Percentiles rank a stretch among this genome's conserved stretches.
These are phyloP conservation scores for Excoecaria agallocha DNA, from an alignment of 345 rosid species.

Conservation along the genomic window DNA sequence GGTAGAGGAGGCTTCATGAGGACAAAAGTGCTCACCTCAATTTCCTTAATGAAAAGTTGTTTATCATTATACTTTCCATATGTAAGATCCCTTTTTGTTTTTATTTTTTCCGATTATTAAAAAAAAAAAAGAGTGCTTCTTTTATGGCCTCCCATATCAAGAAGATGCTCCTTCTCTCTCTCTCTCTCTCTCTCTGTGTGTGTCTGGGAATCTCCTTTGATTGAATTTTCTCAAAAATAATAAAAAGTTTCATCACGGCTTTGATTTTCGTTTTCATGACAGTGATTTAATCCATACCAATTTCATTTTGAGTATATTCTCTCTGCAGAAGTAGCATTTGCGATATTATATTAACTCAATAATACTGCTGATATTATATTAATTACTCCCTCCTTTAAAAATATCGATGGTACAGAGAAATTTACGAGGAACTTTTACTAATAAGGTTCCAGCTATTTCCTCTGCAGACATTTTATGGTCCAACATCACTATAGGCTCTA, in stretches of 20 bases:
- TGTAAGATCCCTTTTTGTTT: neutral
- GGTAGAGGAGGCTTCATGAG: conserved; percentile 50
- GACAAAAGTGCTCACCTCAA: conserved; percentile 63
- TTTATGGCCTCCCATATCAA: conserved; percentile 44
- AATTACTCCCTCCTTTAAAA: no score
- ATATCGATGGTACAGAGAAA: no score
- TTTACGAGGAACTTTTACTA: conserved; percentile 8
- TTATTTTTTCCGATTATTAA: conserved; percentile 3
- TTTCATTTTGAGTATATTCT: no score
- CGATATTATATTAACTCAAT: no score
- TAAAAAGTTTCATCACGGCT: no score
- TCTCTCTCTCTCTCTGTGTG: neutral
- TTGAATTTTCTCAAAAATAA: conserved; percentile 46
- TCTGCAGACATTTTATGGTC: neutral
- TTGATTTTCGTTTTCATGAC: no score
- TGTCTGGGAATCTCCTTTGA: conserved; percentile 43
- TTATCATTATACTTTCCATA: conserved; percentile 46
- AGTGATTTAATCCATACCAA: no score
- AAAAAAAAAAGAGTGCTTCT: conserved; percentile 37
- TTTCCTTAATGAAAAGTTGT: no score
- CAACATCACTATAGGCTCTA: neutral
- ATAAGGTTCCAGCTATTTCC: conserved; percentile 2
- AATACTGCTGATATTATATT: no score
- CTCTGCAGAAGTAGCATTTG: no score
- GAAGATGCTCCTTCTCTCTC: no score